Evolutionary conservation across 1,284 basidiomycete genomes (phyloP).

Genomic region (Apiotrichum veenhuisii): DNA sequence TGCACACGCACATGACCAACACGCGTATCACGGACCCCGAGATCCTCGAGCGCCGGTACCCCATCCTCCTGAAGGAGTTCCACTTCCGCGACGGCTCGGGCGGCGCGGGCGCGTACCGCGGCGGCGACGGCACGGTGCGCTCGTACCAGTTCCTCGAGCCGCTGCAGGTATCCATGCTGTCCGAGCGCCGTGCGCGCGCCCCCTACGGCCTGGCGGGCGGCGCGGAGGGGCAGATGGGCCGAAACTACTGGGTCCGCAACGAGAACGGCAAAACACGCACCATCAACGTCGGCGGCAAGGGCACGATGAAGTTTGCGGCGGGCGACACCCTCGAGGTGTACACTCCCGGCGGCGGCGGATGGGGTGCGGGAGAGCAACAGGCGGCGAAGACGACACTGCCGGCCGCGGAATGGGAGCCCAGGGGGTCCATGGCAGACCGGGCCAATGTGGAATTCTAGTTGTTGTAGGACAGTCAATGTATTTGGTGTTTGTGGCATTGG

Average conservation of each 20-base stretch:
- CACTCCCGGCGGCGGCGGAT: conserved; percentile 40
- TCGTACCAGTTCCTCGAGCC: conserved; percentile 83
- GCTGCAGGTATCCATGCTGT: conserved; percentile 73
- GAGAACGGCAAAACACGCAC: conserved; percentile 4
- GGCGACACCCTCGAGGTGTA: conserved; percentile 34
- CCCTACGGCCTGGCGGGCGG: conserved; percentile 37
- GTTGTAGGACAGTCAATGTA: not conserved
- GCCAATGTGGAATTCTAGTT: conserved; percentile 13
- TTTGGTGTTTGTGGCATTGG: not conserved
- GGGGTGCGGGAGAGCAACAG: not conserved
- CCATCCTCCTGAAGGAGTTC: conserved; percentile 78
- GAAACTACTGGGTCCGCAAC: conserved; percentile 27
- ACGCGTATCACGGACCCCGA: conserved; percentile 82
- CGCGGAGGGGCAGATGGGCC: conserved; percentile 23
- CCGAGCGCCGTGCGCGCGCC: conserved; percentile 29
- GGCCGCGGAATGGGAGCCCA: not conserved
- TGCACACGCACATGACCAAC: conserved; percentile 67
- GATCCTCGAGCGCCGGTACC: conserved; percentile 56
- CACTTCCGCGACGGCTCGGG: conserved; percentile 71
- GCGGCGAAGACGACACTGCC: not conserved
- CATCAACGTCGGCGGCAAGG: conserved; percentile 38
- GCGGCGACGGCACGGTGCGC: conserved; percentile 82
- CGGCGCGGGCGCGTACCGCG: conserved; percentile 71
- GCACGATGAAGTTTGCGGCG: conserved; percentile 25
- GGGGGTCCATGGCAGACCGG: conserved; percentile 7